phyloP scores from a whole-genome alignment of 495 filamentous ascomycete species.

The Penicillium soppii region DNA sequence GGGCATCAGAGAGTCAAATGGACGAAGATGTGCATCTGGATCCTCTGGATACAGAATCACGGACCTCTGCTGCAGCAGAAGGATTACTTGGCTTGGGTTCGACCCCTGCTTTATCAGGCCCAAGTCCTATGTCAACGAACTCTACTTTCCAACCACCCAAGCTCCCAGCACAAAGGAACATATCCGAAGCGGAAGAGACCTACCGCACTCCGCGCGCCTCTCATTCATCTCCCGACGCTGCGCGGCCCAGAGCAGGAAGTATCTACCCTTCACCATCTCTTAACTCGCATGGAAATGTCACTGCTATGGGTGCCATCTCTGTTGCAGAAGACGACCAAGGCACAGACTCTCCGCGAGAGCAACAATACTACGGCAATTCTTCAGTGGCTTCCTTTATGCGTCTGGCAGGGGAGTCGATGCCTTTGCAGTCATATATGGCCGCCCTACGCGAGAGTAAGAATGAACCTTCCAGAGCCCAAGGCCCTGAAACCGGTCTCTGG shows the following conservation, averaged over 20 bases:
- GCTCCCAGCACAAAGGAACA: not conserved
- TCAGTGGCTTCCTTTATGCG: slow-evolving; percentile 46
- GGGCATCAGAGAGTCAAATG: not conserved
- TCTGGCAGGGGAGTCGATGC: slow-evolving; percentile 28
- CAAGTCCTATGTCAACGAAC: not conserved
- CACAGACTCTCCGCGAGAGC: slow-evolving; percentile 26
- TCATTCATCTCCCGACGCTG: not conserved
- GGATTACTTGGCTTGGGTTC: slow-evolving; percentile 22
- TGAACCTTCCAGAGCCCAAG: not conserved
- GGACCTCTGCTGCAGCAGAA: slow-evolving; percentile 23
- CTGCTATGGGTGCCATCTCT: slow-evolving; percentile 37
- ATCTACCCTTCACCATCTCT: slow-evolving; percentile 17
- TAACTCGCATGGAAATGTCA: slow-evolving; percentile 29
- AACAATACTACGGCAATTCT: slow-evolving; percentile 44
- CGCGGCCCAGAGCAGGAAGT: not conserved
- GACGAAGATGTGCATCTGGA: slow-evolving; percentile 3
- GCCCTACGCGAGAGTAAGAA: slow-evolving; percentile 10
- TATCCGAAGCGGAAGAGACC: slow-evolving; percentile 1
- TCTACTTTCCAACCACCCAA: not conserved
- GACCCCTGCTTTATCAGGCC: not conserved
- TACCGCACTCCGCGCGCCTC: not conserved
- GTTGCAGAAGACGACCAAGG: slow-evolving; percentile 23
- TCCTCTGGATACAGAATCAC: slow-evolving; percentile 12
- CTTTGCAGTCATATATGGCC: slow-evolving; percentile 17
- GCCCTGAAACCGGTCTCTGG: slow-evolving; percentile 21